These are phyloP conservation scores for Chaetothyriales sp. DNA, from an alignment of 2,329 filamentous ascomycete species.

Conservation along the genomic window DNA sequence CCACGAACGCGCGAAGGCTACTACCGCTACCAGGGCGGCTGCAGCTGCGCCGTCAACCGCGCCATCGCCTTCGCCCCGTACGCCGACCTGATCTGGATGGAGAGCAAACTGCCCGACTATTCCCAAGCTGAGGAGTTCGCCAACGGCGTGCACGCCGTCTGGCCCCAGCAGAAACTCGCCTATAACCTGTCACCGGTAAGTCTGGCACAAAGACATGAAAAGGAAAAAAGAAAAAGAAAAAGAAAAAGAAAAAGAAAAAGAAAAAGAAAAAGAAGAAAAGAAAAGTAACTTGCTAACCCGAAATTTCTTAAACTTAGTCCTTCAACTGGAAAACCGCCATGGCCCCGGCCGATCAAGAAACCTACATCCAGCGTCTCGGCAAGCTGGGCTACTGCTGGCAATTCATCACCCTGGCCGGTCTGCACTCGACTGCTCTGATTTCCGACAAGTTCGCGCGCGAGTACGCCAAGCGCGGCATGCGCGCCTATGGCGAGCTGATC, in stretches of 20 bases:
- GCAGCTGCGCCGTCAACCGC: constrained; percentile 78
- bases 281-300: not conserved
- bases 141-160: constrained; percentile 80
- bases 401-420: constrained; percentile 96
- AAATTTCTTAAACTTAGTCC: not conserved
- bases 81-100: constrained; percentile 98
- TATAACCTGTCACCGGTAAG: constrained; percentile 78
- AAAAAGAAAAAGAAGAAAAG: not conserved
- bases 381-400: constrained; percentile 96
- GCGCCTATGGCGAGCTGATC: constrained; percentile 90
- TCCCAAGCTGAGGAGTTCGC: constrained; percentile 87
- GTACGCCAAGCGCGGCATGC: constrained; percentile 74
- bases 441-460: constrained; percentile 76
- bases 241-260: not conserved
- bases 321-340: constrained; percentile 99
- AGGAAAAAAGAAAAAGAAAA: not conserved
- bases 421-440: constrained; percentile 91
- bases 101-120: constrained; percentile 90
- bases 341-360: constrained; percentile 83
- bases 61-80: constrained; percentile 87
- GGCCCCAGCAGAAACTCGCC: constrained; percentile 94
- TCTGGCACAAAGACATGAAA: not conserved
- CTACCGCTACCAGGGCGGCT: constrained; percentile 85
- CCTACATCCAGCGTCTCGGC: constrained; percentile 84
- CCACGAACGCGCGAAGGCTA: constrained; percentile 86